Percentiles rank a stretch among this genome's conserved stretches.
phyloP scores from a whole-genome alignment of 768 basidiomycete genomes.

The Termitomyces eurrhizus region DNA sequence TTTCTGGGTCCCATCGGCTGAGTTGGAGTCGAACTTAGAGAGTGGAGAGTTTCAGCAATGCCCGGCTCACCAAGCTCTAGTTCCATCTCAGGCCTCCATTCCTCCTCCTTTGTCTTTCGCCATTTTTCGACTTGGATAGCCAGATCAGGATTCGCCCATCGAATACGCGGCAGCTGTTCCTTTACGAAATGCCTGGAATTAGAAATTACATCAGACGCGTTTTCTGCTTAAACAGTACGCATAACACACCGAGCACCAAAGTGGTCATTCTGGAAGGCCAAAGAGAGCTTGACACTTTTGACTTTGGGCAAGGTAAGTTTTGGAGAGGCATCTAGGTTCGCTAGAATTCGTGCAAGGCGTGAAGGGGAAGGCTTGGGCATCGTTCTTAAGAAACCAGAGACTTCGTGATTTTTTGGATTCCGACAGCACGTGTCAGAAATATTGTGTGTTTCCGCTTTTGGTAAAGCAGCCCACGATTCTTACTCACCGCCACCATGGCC shows the following conservation, averaged over 20 bases:
- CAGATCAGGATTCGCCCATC: constrained; percentile 67
- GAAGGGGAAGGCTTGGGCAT: constrained; percentile 32
- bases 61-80: constrained; percentile 58
- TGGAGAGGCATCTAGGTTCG: constrained; percentile 47
- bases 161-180: constrained; percentile 75
- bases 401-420: constrained; percentile 9
- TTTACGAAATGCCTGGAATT: constrained; percentile 67
- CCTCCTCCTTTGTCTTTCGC: constrained; percentile 48
- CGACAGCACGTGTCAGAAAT: constrained; percentile 4
- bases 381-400: neutral
- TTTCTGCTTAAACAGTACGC: neutral
- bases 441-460: constrained; percentile 4
- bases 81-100: constrained; percentile 58
- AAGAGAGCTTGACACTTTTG: constrained; percentile 49
- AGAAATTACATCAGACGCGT: neutral
- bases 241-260: constrained; percentile 65
- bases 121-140: constrained; percentile 55
- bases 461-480: neutral
- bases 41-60: neutral
- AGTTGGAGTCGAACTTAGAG: neutral
- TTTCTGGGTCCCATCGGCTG: constrained; percentile 48
- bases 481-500: neutral
- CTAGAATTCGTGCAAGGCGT: constrained; percentile 50
- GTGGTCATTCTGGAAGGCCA: constrained; percentile 64
- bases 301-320: constrained; percentile 45